phyloP scores from a whole-genome alignment of 2,329 filamentous ascomycete genomes.

The Mycogone perniciosa region DNA sequence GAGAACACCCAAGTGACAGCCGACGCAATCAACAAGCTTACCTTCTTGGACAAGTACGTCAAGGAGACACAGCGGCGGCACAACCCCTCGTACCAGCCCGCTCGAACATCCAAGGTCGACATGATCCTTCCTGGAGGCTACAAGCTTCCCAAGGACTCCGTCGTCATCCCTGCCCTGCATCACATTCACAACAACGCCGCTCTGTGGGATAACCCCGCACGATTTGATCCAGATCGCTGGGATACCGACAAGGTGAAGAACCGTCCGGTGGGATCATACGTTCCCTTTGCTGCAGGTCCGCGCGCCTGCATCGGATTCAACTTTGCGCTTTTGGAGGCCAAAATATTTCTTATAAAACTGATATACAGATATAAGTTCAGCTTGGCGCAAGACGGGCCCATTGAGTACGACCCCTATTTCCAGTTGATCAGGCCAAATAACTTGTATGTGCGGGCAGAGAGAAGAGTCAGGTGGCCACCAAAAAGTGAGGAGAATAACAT shows the following conservation, averaged over 20 bases:
- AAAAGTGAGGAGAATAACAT: not conserved
- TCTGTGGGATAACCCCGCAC: slow-evolving; percentile 51
- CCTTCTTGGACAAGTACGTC: slow-evolving; percentile 51
- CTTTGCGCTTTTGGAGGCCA: slow-evolving; percentile 56
- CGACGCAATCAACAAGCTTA: slow-evolving; percentile 41
- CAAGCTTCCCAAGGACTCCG: slow-evolving; percentile 42
- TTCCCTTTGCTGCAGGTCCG: slow-evolving; percentile 52
- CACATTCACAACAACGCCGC: slow-evolving; percentile 47
- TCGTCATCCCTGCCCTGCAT: slow-evolving; percentile 49
- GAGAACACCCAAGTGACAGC: slow-evolving; percentile 39
- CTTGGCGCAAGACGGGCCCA: slow-evolving; percentile 41
- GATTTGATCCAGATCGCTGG: slow-evolving; percentile 57
- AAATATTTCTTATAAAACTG: slow-evolving; percentile 52
- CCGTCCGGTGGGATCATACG: slow-evolving; percentile 44
- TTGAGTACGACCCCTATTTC: slow-evolving; percentile 56
- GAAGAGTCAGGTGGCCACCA: slow-evolving; percentile 42
- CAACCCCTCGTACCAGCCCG: slow-evolving; percentile 56
- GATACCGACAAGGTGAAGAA: slow-evolving; percentile 44
- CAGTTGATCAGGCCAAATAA: slow-evolving; percentile 44
- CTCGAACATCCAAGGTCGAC: slow-evolving; percentile 49
- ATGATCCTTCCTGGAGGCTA: slow-evolving; percentile 55
- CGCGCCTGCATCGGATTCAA: slow-evolving; percentile 59
- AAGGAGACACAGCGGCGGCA: slow-evolving; percentile 56
- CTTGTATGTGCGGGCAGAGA: slow-evolving; percentile 38
- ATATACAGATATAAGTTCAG: slow-evolving; percentile 52